Evolutionary conservation across 192 early-diverging fungal species (phyloP).

Genomic region (Piromyces sp.): DNA sequence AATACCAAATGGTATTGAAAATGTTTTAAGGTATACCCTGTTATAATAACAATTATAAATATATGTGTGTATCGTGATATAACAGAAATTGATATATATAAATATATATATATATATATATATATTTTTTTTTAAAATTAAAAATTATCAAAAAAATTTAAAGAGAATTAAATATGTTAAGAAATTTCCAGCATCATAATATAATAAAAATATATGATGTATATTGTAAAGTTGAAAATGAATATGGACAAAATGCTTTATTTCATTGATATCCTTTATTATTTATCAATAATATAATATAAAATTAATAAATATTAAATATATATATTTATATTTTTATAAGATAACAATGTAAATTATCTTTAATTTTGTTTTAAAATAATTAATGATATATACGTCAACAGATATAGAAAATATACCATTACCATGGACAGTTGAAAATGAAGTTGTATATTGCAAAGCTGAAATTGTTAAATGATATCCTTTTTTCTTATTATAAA

Average conservation of each 20-base stretch:
- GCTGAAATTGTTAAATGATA: not conserved
- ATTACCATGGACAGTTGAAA: slow-evolving; percentile 27
- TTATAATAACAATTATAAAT: no score
- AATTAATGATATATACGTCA: not conserved
- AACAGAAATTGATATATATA: no score
- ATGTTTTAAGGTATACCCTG: slow-evolving; percentile 15
- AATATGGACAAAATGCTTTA: slow-evolving; percentile 21
- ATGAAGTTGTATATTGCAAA: slow-evolving; percentile 14
- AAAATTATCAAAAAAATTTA: slow-evolving; percentile 1
- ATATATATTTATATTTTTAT: no score
- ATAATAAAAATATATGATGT: slow-evolving; percentile 32
- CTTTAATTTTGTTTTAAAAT: no score
- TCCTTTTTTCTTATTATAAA: slow-evolving; percentile 30
- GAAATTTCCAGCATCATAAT: slow-evolving; percentile 26
- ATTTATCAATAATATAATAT: no score
- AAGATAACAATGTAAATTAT: no score
- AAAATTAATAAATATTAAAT: no score
- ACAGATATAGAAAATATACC: slow-evolving; percentile 34
- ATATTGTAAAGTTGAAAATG: slow-evolving; percentile 38
- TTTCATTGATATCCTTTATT: slow-evolving; percentile 26
- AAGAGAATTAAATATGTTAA: slow-evolving; percentile 31
- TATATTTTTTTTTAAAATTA: no score
- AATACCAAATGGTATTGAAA: slow-evolving; percentile 27
- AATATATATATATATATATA: no score
- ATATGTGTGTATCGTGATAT: no score